Evolutionary conservation across 208 protist species (phyloP).

Genomic region (Jaenimonas drosophilae): DNA sequence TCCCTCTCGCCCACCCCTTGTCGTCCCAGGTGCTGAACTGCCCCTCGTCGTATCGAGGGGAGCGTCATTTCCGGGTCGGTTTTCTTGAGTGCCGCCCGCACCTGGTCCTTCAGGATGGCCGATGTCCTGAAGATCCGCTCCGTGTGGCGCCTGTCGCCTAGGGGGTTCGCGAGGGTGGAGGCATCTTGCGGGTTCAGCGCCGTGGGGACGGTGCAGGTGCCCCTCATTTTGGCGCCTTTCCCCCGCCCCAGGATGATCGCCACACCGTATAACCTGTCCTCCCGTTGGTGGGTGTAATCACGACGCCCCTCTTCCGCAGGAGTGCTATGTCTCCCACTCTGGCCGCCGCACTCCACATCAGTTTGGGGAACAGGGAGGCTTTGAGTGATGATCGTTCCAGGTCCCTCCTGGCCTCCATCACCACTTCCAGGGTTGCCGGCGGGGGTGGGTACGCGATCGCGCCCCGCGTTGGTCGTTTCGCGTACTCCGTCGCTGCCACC

Average conservation of each 20-base stretch:
- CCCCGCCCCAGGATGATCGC: background rate
- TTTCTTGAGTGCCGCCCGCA: background rate
- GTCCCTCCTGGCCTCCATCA: background rate
- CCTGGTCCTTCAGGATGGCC: background rate
- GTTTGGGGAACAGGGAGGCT: background rate
- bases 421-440: background rate
- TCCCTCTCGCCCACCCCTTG: conserved; percentile 1
- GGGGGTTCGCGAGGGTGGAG: background rate
- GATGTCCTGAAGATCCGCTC: background rate
- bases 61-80: background rate
- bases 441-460: background rate
- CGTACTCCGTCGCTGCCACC: background rate
- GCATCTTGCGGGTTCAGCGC: background rate
- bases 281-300: background rate
- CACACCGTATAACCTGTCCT: background rate
- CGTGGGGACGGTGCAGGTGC: background rate
- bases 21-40: conserved; percentile 1
- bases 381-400: background rate
- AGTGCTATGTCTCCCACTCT: background rate
- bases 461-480: background rate
- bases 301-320: background rate
- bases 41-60: background rate
- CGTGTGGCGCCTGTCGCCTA: background rate
- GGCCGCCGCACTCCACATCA: conserved; percentile 1
- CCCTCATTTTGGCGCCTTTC: background rate